Percentiles rank a stretch among this genome's conserved stretches.
Evolutionary conservation across 495 filamentous ascomycete genomes (phyloP).

Genomic region (Aspergillus biplanus): DNA sequence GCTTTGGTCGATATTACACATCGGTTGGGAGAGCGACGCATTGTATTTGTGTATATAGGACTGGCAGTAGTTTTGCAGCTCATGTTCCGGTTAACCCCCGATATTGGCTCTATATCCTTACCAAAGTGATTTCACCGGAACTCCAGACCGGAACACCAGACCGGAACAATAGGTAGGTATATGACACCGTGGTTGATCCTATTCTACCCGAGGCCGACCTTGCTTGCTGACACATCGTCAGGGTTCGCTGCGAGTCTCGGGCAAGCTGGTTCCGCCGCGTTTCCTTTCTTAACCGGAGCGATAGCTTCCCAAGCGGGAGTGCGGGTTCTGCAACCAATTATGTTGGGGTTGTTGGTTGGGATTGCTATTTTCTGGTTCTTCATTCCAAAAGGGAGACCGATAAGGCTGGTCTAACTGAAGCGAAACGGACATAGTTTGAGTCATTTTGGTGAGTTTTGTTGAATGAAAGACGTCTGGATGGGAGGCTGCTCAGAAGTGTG

Average conservation of each 20-base stretch:
- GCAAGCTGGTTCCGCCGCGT: conserved; percentile 53
- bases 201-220: background rate
- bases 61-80: conserved; percentile 51
- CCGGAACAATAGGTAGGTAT: conserved; percentile 33
- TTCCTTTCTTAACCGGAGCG: conserved; percentile 54
- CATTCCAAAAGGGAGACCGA: conserved; percentile 37
- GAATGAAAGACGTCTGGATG: too few relatives aligned
- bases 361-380: conserved; percentile 49
- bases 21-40: conserved; percentile 53
- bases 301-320: conserved; percentile 51
- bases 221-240: conserved; percentile 12
- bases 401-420: conserved; percentile 9
- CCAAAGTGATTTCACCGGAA: conserved; percentile 41
- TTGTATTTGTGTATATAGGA: conserved; percentile 51
- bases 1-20: conserved; percentile 58
- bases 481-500: too few relatives aligned
- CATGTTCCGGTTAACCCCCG: conserved; percentile 55
- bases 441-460: too few relatives aligned
- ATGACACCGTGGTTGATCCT: background rate
- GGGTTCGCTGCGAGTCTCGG: conserved; percentile 53
- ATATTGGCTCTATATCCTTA: conserved; percentile 45
- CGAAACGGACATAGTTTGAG: too few relatives aligned
- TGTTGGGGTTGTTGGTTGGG: conserved; percentile 48
- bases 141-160: conserved; percentile 40
- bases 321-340: conserved; percentile 53